Conservation (phyloP, 768 basidiomycete genomes). For the Suillus hirtellus region DNA sequence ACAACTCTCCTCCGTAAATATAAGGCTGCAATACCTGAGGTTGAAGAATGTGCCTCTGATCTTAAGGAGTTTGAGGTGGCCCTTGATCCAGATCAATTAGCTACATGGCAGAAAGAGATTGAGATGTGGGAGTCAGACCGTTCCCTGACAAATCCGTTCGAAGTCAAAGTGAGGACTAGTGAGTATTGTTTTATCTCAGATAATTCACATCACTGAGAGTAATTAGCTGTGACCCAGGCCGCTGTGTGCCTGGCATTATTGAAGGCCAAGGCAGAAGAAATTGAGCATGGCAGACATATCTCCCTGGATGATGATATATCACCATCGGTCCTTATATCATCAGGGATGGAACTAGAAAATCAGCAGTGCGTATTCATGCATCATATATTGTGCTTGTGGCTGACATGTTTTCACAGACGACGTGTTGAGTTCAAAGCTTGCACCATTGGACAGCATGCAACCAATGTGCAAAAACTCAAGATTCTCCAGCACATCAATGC, state of each 20-base stretch:
- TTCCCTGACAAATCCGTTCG: slow-evolving; percentile 22
- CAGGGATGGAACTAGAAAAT: slow-evolving; percentile 36
- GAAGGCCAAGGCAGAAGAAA: slow-evolving; percentile 21
- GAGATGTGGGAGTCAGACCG: slow-evolving; percentile 27
- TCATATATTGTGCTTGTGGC: not conserved
- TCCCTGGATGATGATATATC: slow-evolving; percentile 13
- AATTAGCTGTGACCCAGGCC: slow-evolving; percentile 14
- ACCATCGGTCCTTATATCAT: slow-evolving; percentile 28
- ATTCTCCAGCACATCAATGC: not conserved
- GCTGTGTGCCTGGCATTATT: slow-evolving; percentile 22
- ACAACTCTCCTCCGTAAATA: no score
- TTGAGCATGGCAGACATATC: not conserved
- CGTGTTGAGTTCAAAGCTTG: not conserved
- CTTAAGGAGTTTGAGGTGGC: slow-evolving; percentile 2
- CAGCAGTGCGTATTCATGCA: slow-evolving; percentile 30
- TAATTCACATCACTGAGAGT: not conserved
- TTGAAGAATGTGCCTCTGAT: not conserved
- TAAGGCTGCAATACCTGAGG: not conserved
- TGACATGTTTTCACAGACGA: not conserved
- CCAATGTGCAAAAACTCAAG: not conserved
- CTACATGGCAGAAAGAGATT: slow-evolving; percentile 22
- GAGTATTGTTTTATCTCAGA: not conserved
- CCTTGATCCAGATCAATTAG: not conserved
- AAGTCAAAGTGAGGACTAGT: slow-evolving; percentile 11
- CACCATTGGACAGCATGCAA: not conserved